phyloP scores from a whole-genome alignment of 768 basidiomycete genomes.

The Psilocybe sp. region DNA sequence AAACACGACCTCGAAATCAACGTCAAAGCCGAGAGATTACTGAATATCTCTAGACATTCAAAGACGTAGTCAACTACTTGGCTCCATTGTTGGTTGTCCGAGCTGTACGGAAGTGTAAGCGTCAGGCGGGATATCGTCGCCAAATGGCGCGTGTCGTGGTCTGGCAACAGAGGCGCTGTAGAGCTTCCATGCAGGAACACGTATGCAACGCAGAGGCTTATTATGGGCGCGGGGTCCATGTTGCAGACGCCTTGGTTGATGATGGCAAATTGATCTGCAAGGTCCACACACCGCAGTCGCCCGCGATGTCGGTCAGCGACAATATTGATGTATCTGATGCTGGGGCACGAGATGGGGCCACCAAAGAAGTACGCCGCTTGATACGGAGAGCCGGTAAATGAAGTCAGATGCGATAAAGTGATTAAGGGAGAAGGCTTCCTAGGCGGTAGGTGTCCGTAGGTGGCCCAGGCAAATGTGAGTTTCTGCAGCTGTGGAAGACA shows the following conservation, averaged over 20 bases:
- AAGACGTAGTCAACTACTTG: slow-evolving; percentile 1
- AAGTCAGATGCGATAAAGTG: not conserved
- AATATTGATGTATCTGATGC: slow-evolving; percentile 4
- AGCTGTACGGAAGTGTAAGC: not conserved
- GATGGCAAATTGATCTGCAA: not conserved
- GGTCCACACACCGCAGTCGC: not conserved
- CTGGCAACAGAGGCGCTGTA: not conserved
- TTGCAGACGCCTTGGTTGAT: slow-evolving; percentile 2
- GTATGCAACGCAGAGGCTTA: not conserved
- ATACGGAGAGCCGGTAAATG: slow-evolving; percentile 11
- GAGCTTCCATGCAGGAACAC: slow-evolving; percentile 1
- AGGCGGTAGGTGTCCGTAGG: not conserved
- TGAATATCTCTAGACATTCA: slow-evolving; percentile 8
- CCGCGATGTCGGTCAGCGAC: slow-evolving; percentile 3
- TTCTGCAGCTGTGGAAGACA: slow-evolving; percentile 1
- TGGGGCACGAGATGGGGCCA: not conserved
- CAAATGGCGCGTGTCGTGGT: not conserved
- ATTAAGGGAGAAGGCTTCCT: not conserved
- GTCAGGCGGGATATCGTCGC: slow-evolving; percentile 5
- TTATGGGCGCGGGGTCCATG: not conserved
- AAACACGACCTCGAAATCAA: slow-evolving; percentile 4
- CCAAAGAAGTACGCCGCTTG: slow-evolving; percentile 10
- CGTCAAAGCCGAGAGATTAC: slow-evolving; percentile 1
- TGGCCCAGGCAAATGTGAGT: not conserved
- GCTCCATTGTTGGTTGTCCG: not conserved